A percentile compares a stretch with the other conserved stretches of the same genome.
These are phyloP conservation scores for Fraxinus cuspidata DNA, from an alignment of 257 asterid genomes.

Conservation along the genomic window DNA sequence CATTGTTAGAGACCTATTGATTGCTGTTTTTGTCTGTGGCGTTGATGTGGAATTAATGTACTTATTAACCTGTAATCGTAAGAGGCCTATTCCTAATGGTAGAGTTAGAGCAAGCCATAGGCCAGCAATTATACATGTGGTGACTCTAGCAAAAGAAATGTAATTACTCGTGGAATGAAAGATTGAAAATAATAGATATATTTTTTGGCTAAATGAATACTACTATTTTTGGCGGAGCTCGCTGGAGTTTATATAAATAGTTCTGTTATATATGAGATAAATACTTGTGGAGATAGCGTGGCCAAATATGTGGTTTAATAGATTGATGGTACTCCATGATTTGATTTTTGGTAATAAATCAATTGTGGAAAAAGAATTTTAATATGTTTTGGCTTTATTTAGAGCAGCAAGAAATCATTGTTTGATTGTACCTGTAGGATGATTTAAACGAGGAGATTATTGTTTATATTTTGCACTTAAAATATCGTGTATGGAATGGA, in stretches of 20 bases:
- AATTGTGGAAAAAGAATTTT: neutral
- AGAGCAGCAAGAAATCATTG: neutral
- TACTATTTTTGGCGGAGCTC: slow-evolving; percentile 10
- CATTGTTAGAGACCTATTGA: neutral
- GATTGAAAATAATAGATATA: neutral
- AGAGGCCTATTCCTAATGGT: slow-evolving; percentile 8
- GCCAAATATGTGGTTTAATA: neutral
- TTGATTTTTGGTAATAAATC: neutral
- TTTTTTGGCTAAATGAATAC: neutral
- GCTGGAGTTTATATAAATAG: slow-evolving; percentile 8
- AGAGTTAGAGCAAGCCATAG: neutral
- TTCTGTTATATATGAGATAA: slow-evolving; percentile 1
- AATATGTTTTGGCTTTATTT: slow-evolving; percentile 14
- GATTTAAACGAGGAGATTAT: slow-evolving; percentile 10
- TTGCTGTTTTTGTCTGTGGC: slow-evolving; percentile 11
- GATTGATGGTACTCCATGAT: slow-evolving; percentile 5
- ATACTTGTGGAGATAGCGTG: slow-evolving; percentile 3
- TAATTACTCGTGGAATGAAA: neutral
- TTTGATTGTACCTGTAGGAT: slow-evolving; percentile 1
- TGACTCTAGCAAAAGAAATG: neutral
- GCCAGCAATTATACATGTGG: neutral
- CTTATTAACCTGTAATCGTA: neutral
- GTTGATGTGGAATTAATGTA: neutral
- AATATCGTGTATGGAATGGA: neutral
- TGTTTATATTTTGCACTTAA: slow-evolving; percentile 5